A percentile compares a stretch with the other conserved stretches of the same genome.
phyloP scores from a whole-genome alignment of 306 rosid species.

The Cicer cuneatum region DNA sequence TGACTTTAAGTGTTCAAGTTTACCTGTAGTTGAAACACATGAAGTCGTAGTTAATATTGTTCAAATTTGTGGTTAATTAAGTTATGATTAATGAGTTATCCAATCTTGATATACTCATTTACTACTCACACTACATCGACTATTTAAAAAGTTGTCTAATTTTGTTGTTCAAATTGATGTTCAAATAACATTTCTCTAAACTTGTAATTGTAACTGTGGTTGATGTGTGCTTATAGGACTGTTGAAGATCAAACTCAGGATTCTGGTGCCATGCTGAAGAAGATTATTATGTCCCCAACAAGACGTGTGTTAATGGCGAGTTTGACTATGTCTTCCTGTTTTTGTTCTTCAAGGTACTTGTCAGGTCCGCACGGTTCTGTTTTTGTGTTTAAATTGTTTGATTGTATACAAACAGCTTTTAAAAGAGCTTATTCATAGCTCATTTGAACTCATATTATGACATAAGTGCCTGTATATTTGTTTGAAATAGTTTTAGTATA shows the following conservation, averaged over 20 bases:
- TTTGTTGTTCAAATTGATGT: too few species aligned
- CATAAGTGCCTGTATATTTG: background rate
- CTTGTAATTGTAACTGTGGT: background rate
- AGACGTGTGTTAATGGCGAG: conserved; percentile 74
- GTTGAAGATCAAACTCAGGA: conserved; percentile 55
- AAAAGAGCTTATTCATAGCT: background rate
- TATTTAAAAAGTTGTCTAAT: too few species aligned
- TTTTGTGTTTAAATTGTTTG: conserved; percentile 46
- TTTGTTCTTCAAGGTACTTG: conserved; percentile 88
- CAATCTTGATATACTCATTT: too few species aligned
- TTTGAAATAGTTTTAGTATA: background rate
- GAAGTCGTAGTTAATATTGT: too few species aligned
- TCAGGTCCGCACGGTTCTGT: conserved; percentile 81
- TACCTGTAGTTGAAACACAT: too few species aligned
- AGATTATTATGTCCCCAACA: conserved; percentile 52
- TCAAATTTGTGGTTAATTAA: too few species aligned
- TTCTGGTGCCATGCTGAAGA: conserved; percentile 45
- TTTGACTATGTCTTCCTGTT: conserved; percentile 63
- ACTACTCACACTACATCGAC: too few species aligned
- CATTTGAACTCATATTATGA: background rate
- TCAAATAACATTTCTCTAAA: too few species aligned
- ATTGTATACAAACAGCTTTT: background rate
- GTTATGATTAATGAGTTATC: too few species aligned
- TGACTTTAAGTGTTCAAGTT: too few species aligned
- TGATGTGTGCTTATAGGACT: conserved; percentile 43